Conservation (phyloP, 129 eudicot genomes). For the Apium graveolens region DNA sequence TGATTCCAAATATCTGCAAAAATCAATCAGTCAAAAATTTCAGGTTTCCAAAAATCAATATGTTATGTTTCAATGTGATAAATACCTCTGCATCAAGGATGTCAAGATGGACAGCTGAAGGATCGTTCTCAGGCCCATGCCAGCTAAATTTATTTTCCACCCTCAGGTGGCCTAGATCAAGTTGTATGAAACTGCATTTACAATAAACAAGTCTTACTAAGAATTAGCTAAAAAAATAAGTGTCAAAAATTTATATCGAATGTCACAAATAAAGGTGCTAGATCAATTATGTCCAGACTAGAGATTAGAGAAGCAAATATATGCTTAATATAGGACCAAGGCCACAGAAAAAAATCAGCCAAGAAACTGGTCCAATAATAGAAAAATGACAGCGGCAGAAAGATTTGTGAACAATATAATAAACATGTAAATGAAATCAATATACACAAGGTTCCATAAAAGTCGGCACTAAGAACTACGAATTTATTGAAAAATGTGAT, state of each 20-base stretch:
- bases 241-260: not conserved
- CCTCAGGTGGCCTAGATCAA: slow-evolving; percentile 80
- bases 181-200: slow-evolving; percentile 82
- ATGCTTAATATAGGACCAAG: not conserved
- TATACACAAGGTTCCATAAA: not conserved
- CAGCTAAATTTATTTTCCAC: slow-evolving; percentile 72
- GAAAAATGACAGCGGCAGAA: not conserved
- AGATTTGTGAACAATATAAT: not conserved
- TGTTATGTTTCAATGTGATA: not conserved
- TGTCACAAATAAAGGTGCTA: not conserved
- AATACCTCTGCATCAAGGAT: slow-evolving; percentile 84
- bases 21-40: slow-evolving; percentile 14
- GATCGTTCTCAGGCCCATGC: slow-evolving; percentile 87
- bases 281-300: not conserved
- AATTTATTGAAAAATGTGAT: not conserved
- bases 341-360: not conserved
- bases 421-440: not conserved
- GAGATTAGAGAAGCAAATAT: not conserved
- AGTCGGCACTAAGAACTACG: not conserved
- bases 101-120: slow-evolving; percentile 97
- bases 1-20: slow-evolving; percentile 78
- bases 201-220: not conserved
- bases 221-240: not conserved
- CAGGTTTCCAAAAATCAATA: not conserved
- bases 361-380: not conserved